phyloP scores from a whole-genome alignment of 345 rosid genomes.

The Citrus mangshanensis region DNA sequence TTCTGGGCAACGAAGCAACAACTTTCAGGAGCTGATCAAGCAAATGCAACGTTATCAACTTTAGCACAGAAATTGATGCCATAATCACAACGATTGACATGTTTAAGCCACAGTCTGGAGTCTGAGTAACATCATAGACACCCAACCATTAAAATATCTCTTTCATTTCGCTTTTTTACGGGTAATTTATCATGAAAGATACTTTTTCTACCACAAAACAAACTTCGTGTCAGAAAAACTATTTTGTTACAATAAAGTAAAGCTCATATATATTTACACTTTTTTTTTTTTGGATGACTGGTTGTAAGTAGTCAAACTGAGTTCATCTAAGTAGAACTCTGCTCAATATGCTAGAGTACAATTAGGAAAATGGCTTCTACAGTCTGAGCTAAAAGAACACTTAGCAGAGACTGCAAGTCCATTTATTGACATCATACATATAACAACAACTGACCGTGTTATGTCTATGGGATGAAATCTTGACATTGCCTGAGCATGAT shows the following conservation, averaged over 20 bases:
- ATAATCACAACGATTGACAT: not conserved
- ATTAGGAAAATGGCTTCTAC: not conserved
- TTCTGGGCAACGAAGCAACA: slow-evolving; percentile 64
- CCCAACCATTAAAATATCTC: not conserved
- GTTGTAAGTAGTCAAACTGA: not conserved
- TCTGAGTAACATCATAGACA: not conserved
- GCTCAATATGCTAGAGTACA: not conserved
- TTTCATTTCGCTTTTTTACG: not conserved
- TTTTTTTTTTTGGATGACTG: not conserved
- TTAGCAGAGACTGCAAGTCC: not conserved
- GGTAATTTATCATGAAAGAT: not conserved
- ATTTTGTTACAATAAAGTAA: not conserved
- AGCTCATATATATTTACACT: not conserved
- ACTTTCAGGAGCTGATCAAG: slow-evolving; percentile 62
- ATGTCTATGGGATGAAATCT: not conserved
- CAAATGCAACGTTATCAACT: slow-evolving; percentile 16
- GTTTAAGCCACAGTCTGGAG: not conserved
- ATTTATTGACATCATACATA: not conserved
- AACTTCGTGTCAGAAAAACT: not conserved
- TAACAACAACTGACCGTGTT: not conserved
- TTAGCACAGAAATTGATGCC: slow-evolving; percentile 3
- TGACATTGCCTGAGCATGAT: not conserved
- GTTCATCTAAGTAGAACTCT: not conserved
- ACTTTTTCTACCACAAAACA: too few species aligned
- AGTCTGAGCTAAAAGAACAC: not conserved